A percentile compares a stretch with the other conserved stretches of the same genome.
Evolutionary conservation across 1,284 basidiomycete species (phyloP).

Genomic region (Leucoagaricus sp.): DNA sequence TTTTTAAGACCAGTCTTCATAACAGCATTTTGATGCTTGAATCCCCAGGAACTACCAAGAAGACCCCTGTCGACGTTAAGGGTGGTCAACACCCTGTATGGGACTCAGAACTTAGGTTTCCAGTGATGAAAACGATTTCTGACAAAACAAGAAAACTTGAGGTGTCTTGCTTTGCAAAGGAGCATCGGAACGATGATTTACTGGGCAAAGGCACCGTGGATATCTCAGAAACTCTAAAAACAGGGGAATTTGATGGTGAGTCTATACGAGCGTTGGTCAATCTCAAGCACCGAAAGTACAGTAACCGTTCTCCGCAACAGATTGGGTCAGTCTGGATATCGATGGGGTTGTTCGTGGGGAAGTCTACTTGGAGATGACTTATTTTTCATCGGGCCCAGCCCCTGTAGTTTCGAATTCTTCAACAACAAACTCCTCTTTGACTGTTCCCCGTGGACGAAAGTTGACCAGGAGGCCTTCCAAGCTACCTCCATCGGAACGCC

Average conservation of each 20-base stretch:
- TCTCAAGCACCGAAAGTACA: conserved; percentile 3
- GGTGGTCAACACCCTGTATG: conserved; percentile 80
- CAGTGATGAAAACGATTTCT: conserved; percentile 47
- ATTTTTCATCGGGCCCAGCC: conserved; percentile 60
- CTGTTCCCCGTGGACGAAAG: conserved; percentile 3
- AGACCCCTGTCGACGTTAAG: conserved; percentile 63
- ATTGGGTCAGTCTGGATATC: conserved; percentile 65
- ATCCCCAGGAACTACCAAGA: conserved; percentile 47
- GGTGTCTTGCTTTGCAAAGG: conserved; percentile 66
- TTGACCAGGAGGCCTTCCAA: conserved; percentile 37
- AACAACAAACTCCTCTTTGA: neutral
- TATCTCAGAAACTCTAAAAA: conserved; percentile 64
- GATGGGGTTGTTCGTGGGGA: conserved; percentile 63
- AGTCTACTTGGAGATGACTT: conserved; percentile 80
- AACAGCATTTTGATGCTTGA: conserved; percentile 5
- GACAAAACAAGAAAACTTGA: conserved; percentile 58
- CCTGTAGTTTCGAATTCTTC: conserved; percentile 27
- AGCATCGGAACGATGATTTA: conserved; percentile 57
- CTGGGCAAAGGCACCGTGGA: conserved; percentile 65
- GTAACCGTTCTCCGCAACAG: conserved; percentile 34
- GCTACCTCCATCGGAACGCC: conserved; percentile 28
- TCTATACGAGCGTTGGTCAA: neutral
- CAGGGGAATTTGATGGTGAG: conserved; percentile 78
- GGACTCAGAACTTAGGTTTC: conserved; percentile 72
- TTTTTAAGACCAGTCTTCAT: conserved; percentile 16